These are phyloP conservation scores for Pisolithus thermaeus DNA, from an alignment of 1,284 basidiomycete species.

Conservation along the genomic window DNA sequence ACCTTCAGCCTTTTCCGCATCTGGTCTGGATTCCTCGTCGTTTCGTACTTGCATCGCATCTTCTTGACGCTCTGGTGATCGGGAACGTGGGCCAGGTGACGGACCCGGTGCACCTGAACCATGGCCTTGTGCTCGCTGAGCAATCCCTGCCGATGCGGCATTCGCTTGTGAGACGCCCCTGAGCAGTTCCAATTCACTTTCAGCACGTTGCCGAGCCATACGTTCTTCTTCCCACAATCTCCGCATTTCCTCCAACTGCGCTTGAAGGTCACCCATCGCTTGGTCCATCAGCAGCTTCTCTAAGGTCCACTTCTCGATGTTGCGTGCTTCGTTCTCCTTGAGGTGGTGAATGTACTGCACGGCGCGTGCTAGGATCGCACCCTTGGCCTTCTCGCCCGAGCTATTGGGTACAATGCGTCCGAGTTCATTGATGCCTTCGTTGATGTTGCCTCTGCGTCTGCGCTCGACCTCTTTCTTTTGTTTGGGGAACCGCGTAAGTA, in stretches of 20 bases:
- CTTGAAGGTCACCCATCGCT: conserved; percentile 79
- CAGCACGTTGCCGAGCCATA: conserved; percentile 46
- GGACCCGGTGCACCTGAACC: background rate
- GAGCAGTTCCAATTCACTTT: conserved; percentile 54
- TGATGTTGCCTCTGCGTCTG: conserved; percentile 88
- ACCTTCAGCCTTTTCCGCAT: conserved; percentile 10
- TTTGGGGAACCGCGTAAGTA: conserved; percentile 3
- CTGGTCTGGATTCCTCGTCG: conserved; percentile 15
- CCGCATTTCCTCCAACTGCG: conserved; percentile 72
- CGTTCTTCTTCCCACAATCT: conserved; percentile 71
- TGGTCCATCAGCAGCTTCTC: conserved; percentile 92
- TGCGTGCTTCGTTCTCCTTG: conserved; percentile 85
- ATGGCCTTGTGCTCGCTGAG: conserved; percentile 10
- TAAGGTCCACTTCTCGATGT: conserved; percentile 93
- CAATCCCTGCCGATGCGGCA: background rate
- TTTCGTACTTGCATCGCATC: conserved; percentile 15
- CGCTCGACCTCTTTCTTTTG: conserved; percentile 96
- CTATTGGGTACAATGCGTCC: conserved; percentile 84
- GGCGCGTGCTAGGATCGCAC: conserved; percentile 78
- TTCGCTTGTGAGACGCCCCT: conserved; percentile 28
- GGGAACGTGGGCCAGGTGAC: conserved; percentile 20
- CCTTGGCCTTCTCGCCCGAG: conserved; percentile 84
- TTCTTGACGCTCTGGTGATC: conserved; percentile 22
- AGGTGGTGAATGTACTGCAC: conserved; percentile 88
- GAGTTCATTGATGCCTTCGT: conserved; percentile 92